Conservation (phyloP, 139 green algal genomes). For the Picocystis salinarum region DNA sequence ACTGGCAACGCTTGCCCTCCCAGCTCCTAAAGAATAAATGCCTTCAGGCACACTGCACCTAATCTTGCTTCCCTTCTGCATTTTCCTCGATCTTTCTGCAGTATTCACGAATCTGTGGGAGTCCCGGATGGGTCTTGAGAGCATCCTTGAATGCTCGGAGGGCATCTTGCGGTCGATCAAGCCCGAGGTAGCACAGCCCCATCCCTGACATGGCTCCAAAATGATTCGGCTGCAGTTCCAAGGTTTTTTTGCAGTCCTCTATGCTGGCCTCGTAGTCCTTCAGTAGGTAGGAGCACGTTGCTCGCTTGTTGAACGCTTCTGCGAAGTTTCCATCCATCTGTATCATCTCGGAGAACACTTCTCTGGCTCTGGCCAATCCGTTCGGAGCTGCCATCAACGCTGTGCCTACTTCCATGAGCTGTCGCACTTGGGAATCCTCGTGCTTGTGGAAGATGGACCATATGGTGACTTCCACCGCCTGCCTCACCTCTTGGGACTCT, state of each 20-base stretch:
- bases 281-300: slow-evolving; percentile 38
- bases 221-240: slow-evolving; percentile 36
- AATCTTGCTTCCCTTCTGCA: no score
- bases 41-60: no score
- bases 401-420: no score
- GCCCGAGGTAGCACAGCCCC: slow-evolving; percentile 29
- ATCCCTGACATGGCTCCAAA: slow-evolving; percentile 42
- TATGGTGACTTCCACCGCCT: no score
- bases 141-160: slow-evolving; percentile 29
- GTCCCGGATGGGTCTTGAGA: slow-evolving; percentile 26
- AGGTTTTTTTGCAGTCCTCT: slow-evolving; percentile 19
- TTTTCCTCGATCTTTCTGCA: no score
- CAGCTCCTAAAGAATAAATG: no score
- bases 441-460: no score
- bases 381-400: no score
- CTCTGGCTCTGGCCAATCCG: no score
- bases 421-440: no score
- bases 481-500: no score
- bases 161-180: slow-evolving; percentile 9
- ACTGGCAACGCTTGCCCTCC: no score
- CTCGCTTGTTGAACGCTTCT: slow-evolving; percentile 50
- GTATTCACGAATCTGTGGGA: slow-evolving; percentile 16
- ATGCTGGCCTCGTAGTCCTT: slow-evolving; percentile 26
- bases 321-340: slow-evolving; percentile 12
- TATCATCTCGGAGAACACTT: slow-evolving; percentile 19